Conservation (phyloP, 1,139 yeast genomes). For the Oligophagozyma castellii region DNA sequence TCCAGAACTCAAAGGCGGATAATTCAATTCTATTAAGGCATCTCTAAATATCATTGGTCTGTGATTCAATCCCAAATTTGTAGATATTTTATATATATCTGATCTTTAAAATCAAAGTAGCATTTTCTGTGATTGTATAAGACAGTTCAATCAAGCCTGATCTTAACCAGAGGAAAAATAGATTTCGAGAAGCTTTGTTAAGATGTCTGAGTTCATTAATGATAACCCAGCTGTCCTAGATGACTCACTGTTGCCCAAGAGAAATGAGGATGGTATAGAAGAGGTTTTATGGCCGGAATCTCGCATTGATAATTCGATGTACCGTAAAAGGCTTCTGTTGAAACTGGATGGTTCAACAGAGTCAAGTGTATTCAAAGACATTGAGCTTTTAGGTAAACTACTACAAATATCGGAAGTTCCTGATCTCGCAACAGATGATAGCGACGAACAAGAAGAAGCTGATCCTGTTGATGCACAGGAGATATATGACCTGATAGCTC, state of each 20-base stretch:
- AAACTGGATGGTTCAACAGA: constrained; percentile 15
- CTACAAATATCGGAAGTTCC: constrained; percentile 4
- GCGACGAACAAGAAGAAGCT: constrained; percentile 29
- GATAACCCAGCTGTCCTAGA: constrained; percentile 86
- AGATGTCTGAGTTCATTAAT: constrained; percentile 61
- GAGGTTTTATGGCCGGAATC: no score
- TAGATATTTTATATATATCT: no score
- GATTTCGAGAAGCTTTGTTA: no score
- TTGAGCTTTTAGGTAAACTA: constrained; percentile 18
- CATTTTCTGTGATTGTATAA: no score
- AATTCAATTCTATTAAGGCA: no score
- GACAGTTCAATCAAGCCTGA: no score
- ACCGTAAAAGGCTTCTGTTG: constrained; percentile 18
- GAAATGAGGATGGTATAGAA: constrained; percentile 27
- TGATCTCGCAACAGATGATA: constrained; percentile 5
- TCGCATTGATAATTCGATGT: no score
- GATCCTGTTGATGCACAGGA: constrained; percentile 75
- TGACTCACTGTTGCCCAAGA: constrained; percentile 59
- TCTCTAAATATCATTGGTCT: no score
- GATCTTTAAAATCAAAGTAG: no score
- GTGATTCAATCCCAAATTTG: no score
- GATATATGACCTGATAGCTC: constrained; percentile 60
- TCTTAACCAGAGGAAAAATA: no score
- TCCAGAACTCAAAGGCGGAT: constrained; percentile 69
- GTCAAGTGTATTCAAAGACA: constrained; percentile 14